Evolutionary conservation across 192 early-diverging fungal species (phyloP), one percentile per base, ranked within the genome.

Genomic region (Backusella morwellensis): DNA sequence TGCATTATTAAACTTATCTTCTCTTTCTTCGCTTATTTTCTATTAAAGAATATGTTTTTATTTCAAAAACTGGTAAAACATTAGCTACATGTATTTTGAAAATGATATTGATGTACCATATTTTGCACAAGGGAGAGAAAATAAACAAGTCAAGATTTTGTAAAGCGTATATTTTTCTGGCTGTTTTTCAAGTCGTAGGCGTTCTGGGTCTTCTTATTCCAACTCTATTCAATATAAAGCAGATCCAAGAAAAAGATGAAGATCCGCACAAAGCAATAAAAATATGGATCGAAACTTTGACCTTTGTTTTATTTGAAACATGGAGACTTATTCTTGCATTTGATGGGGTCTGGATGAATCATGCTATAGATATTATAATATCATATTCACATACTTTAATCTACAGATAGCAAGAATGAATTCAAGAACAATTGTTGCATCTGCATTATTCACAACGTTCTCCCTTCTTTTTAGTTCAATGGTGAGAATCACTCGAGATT

Each of bases 191-290:
- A 29, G 23, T 11, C 1, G 23, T 63, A 0, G 56, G 56, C 14
- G 26, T 63, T 0, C 29, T 63, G 56, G 26, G 56, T 3, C 21
- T 63, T 29, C 56, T 63, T 29, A 29, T 63, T 63, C 56, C 56
- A 29, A 63, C 56, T 29, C 56, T 63, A 63, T 63, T 63, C 56
- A 63, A 63, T 29, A 63, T 63, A 63, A 63, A 63, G 4, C 56
- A 63, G 1, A 63, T 63, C 12, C 23, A 23, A 29, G 56, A 8
- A 63, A 63, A 29, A 14, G 56, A 63, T 26, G 56, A 63, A 26
- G 56, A 63, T 63, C 56, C 56, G 6, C 56, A 63, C 4, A 63
- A 63, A 4, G 56, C 56, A 26, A 29, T 63, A 4, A 63, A 63
- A 29, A 63, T 63, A 14, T 63, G 56, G 56, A 21, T 63, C 11